Percentiles rank a stretch among this genome's conserved stretches.
phyloP scores from a whole-genome alignment of 768 basidiomycete genomes.

The Hypholoma sublateritium region DNA sequence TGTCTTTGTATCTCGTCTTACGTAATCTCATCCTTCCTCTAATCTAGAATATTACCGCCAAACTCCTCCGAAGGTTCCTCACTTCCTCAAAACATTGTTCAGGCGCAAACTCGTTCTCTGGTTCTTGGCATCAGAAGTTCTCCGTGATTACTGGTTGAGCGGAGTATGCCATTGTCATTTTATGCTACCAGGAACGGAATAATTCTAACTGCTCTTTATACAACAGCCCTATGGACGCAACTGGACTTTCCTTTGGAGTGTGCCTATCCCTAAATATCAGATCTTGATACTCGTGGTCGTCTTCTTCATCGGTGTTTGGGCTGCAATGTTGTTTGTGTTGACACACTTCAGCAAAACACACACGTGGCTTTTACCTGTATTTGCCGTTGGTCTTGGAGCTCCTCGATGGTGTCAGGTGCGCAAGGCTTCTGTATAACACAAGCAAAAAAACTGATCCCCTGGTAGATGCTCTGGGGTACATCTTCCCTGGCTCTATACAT shows the following conservation, averaged over 20 bases:
- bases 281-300: constrained; percentile 74
- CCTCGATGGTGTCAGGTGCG: constrained; percentile 91
- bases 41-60: constrained; percentile 80
- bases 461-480: constrained; percentile 90
- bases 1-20: background rate
- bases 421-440: constrained; percentile 3
- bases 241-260: constrained; percentile 92
- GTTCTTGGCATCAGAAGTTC: constrained; percentile 91
- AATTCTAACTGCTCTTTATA: constrained; percentile 13
- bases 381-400: constrained; percentile 92
- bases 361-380: constrained; percentile 93
- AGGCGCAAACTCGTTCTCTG: constrained; percentile 89
- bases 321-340: constrained; percentile 65
- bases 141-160: constrained; percentile 92
- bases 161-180: constrained; percentile 51
- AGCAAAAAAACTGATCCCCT: constrained; percentile 7
- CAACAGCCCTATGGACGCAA: constrained; percentile 89
- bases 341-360: constrained; percentile 91
- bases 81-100: constrained; percentile 88
- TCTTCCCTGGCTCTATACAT: constrained; percentile 91
- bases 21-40: constrained; percentile 9
- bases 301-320: constrained; percentile 93
- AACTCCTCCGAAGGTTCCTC: constrained; percentile 92
- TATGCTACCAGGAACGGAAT: background rate
- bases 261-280: constrained; percentile 79